Base-by-base conservation (phyloP, 2,329 filamentous ascomycete species). In the Colletotrichum salicis region DNA sequence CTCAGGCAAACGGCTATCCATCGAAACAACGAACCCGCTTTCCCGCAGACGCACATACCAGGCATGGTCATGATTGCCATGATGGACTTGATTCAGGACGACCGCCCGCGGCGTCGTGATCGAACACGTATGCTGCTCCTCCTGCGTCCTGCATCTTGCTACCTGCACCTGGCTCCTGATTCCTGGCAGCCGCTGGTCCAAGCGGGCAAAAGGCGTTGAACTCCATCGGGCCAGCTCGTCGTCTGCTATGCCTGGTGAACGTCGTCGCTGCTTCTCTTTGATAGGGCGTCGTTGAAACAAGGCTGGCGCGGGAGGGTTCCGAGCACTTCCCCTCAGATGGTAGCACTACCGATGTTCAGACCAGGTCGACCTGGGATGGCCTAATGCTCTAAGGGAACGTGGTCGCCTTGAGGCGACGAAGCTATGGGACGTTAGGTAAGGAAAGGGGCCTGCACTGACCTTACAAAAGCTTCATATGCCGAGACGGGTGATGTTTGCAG, bases 221-320 rank as follows among this genome's bases (percentile, higher is more conserved):
- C 58, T 35, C 52, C 63, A 24, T 65, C 19, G 24, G 54, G 41
- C 35, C 54, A 48, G 22, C n/a, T 56, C 45, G 31, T 48, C 45
- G 24, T 59, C 45, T 65, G 24, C 31, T 55, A 48, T 54, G 33
- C 55, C 45, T 45, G 41, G 35, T 41, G 27, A 66, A 45, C 24
- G 54, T 57, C 13, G 54, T 29, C 24, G 29, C 27, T 35, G 29
- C 45, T 58, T 59, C 27, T 66, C 56, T 67, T 51, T 70, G 37
- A 67, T 67, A 60, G 48, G 56, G 51, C 57, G 63, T 48, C 63
- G 56, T 70, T 70, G 63, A 70, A 67, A 67, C 63, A 60, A 70
- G 67, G 63, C 67, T 61, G 62, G 37, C 55, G 45, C 41, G 27
- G 33, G 62, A 60, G 52, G 35, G 67, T 54, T 60, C 67, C 33